Percentiles rank a stretch among this genome's conserved stretches.
Evolutionary conservation across 2,329 filamentous ascomycete genomes (phyloP).

Genomic region (Fusarium sp.): DNA sequence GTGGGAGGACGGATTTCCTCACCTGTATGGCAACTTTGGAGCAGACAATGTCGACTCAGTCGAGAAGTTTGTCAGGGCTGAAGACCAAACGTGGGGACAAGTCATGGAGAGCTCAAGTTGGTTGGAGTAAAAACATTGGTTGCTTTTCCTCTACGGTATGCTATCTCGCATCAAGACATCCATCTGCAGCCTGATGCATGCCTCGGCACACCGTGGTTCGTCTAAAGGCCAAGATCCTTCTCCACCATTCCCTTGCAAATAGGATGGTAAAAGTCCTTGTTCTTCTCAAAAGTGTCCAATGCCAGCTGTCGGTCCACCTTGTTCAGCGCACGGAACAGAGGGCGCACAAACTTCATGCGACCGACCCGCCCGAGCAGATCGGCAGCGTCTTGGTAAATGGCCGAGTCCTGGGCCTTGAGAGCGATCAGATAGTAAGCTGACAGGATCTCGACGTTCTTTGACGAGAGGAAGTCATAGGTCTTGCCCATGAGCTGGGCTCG

Average conservation of each 20-base stretch:
- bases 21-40: conserved; percentile 70
- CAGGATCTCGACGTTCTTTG: conserved; percentile 88
- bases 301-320: conserved; percentile 81
- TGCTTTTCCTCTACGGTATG: background rate
- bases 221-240: conserved; percentile 75
- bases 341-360: conserved; percentile 96
- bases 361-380: conserved; percentile 85
- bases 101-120: conserved; percentile 55
- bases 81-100: conserved; percentile 60
- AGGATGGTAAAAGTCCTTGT: conserved; percentile 94
- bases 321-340: conserved; percentile 81
- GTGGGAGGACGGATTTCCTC: conserved; percentile 71
- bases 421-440: conserved; percentile 84
- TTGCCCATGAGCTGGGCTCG: conserved; percentile 79
- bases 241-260: conserved; percentile 89
- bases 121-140: conserved; percentile 50
- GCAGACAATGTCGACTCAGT: conserved; percentile 61
- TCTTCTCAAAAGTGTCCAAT: conserved; percentile 84
- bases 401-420: conserved; percentile 77
- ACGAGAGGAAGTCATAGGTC: conserved; percentile 78
- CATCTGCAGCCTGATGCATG: background rate
- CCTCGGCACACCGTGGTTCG: background rate
- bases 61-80: conserved; percentile 59
- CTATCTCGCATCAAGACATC: background rate
- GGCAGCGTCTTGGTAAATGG: conserved; percentile 76